Percentiles rank a stretch among this genome's conserved stretches.
These are phyloP conservation scores for Puccinia triticina DNA, from an alignment of 1,284 basidiomycete species.

Conservation along the genomic window DNA sequence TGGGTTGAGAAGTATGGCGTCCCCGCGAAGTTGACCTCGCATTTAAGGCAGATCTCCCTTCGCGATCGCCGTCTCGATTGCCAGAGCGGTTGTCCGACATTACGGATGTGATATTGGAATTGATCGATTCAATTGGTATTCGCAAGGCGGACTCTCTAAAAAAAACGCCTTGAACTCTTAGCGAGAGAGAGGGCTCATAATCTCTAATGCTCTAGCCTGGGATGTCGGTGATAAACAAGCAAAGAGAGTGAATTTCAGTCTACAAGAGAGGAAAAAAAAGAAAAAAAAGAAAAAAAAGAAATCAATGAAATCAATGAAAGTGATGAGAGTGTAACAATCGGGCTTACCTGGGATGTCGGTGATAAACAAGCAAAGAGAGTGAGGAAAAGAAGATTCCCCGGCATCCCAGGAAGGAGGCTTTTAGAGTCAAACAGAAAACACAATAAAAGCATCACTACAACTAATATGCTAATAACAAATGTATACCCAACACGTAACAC, in stretches of 20 bases:
- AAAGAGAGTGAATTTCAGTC: neutral
- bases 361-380: neutral
- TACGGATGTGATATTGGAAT: no score
- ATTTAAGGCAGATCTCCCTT: neutral
- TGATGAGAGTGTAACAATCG: neutral
- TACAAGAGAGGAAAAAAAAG: neutral
- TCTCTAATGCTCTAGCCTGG: neutral
- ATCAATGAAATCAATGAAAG: no score
- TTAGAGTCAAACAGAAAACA: neutral
- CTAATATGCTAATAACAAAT: neutral
- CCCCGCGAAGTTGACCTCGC: neutral
- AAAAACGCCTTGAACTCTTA: neutral
- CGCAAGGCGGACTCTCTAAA: no score
- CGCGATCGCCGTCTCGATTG: no score
- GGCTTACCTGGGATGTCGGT: neutral
- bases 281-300: neutral
- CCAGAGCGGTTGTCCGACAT: no score
- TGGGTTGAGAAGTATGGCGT: neutral
- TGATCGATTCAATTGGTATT: no score
- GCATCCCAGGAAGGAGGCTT: neutral
- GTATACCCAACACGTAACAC: no score
- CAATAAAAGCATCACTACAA: neutral
- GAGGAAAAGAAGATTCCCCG: neutral
- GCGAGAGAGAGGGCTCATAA: slow-evolving; percentile 6
- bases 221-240: neutral